Evolutionary conservation across 768 basidiomycete genomes (phyloP).

Genomic region (Suillus cothurnatus): DNA sequence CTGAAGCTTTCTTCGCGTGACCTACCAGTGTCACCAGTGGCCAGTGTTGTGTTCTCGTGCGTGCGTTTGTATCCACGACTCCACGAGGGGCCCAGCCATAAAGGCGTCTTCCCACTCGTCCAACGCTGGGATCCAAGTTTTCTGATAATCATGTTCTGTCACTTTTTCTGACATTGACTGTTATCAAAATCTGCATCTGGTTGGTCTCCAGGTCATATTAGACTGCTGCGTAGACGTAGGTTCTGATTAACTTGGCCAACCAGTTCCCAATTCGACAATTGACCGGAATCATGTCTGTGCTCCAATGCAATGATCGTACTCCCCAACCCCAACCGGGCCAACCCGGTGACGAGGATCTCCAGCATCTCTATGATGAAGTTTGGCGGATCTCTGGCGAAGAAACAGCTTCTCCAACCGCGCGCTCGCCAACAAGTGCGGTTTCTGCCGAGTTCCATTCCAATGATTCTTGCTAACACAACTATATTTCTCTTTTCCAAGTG

Average conservation of each 20-base stretch:
- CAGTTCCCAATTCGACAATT: constrained; percentile 6
- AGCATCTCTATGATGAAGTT: constrained; percentile 75
- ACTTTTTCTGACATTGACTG: neutral
- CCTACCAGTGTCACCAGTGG: too few relatives aligned
- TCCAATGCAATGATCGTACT: constrained; percentile 35
- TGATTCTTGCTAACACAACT: constrained; percentile 19
- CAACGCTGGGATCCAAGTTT: neutral
- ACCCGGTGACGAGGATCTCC: constrained; percentile 73
- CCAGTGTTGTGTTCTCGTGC: too few relatives aligned
- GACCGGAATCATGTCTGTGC: constrained; percentile 36
- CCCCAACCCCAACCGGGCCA: too few relatives aligned
- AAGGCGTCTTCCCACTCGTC: neutral
- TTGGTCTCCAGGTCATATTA: neutral
- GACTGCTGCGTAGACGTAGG: neutral
- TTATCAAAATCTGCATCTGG: neutral
- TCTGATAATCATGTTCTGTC: neutral
- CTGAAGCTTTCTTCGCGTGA: neutral
- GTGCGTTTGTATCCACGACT: too few relatives aligned
- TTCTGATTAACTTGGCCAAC: constrained; percentile 13
- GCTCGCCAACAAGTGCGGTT: constrained; percentile 19
- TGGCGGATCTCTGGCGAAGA: constrained; percentile 67
- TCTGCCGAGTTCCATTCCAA: constrained; percentile 23
- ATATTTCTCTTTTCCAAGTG: constrained; percentile 15
- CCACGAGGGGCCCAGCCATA: too few relatives aligned
- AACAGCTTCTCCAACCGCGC: constrained; percentile 33